Base-by-base conservation (phyloP, 1,284 basidiomycete genomes). In the Pseudozyma sp. region DNA sequence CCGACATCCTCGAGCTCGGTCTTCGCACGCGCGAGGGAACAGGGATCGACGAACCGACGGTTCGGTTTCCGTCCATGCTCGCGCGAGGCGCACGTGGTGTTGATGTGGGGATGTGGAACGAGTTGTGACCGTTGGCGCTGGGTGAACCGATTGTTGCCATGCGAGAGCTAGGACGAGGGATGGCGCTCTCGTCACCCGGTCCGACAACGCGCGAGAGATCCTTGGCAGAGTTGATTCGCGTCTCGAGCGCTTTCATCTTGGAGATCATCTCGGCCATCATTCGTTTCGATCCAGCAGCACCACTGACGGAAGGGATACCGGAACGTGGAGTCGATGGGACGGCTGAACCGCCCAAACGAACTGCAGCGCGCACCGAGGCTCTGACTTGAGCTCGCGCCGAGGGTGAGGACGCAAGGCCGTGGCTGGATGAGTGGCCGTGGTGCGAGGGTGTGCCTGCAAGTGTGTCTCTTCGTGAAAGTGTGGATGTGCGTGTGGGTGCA, bases 191-290 rank as follows among this genome's bases (percentile, higher is more conserved):
- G 40, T 66, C 67, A 11, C 53, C 52, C 6, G 68, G 54, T 24
- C 62, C 64, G 3, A 70, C 61, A 7, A 68, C 57, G 4, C 60
- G 47, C 7, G 64, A 67, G 2, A 76, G 44, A 34, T 69, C 68
- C 56, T 73, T 67, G 17, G 78, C 79, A 16, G 58, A 66, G 50
- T 77, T 76, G 68, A 83, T 70, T 14, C 79, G 76, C 13, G 64
- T 58, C 54, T 82, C 77, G 44, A 83, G 75, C 54, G 77, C 77
- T 45, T 77, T 72, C 80, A 83, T 79, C 55, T 79, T 75, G 49
- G 60, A 57, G 8, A 77, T 70, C 72, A 83, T 73, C 10, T 70
- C 78, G 35, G 77, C 72, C 54, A 81, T 77, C 62, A 78, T 81
- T 11, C 58, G 49, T 43, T 64, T 70, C 19, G 50, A 69, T 10